Base-by-base conservation (phyloP, 352 stramenopile genomes). In the Pythium monospermum region DNA sequence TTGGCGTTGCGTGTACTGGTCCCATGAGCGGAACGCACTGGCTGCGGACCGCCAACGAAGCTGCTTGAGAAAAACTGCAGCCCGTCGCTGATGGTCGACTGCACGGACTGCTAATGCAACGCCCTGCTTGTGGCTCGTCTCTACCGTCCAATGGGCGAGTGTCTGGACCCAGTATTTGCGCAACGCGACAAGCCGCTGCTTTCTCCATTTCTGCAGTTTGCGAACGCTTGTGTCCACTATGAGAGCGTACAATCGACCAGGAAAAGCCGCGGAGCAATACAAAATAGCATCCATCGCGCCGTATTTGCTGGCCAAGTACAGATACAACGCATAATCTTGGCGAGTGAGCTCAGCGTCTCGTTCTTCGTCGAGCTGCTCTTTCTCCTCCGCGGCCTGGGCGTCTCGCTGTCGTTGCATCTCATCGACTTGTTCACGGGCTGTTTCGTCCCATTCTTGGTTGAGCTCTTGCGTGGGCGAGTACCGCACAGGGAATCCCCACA, bases 401-500 rank as follows among this genome's bases (percentile, higher is more conserved):
- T 53, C 40, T 23, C 30, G 26, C 4, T 40, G 32, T 31, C 19
- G 1, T 49, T 33, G 35, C 16, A 36, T 32, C 2, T 33, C 30
- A 2, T 50, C 16, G 16, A 21, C 13, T 26, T 64, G 32, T 11
- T 19, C 27, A n/a, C n/a, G 22, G 2, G 28, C 15, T n/a, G 26
- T 6, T 7, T 25, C 1, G 16, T 57, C 26, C 35, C 43, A 40
- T 21, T 51, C 16, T 4, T 27, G 21, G 37, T 38, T 22, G 2
- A 55, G 53, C 16, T 69, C 61, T 48, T 53, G 4, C 26, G 56
- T 21, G 1, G 61, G 61, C 13, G 54, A 57, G 36, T 55, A 61
- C 13, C 60, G 57, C 3, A 69, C 57, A 13, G 53, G 37, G 39
- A 69, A 69, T 0, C 61, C 61, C 61, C 61, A 69, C 23, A 69